These are phyloP conservation scores for Oropetium thomaeum DNA, from an alignment of 176 grass and related monocot genomes.

Conservation along the genomic window DNA sequence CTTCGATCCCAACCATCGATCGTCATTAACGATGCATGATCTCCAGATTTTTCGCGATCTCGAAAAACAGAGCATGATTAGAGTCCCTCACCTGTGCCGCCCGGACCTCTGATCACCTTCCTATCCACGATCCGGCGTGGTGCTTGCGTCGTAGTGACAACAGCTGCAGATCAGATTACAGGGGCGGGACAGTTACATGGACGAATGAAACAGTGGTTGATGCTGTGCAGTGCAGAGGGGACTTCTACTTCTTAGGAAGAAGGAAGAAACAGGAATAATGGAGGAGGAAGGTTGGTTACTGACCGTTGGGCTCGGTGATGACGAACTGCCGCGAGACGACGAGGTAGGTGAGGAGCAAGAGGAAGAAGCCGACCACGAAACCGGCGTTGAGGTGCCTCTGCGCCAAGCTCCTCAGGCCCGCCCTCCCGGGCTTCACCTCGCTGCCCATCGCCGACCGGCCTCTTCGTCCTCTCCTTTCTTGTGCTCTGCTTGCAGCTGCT, in stretches of 20 bases:
- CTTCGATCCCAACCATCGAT: neutral
- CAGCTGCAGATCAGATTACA: neutral
- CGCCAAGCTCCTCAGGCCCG: slow-evolving; percentile 12
- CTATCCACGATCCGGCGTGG: neutral
- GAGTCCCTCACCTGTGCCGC: slow-evolving; percentile 19
- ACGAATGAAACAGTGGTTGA: neutral
- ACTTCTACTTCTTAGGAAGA: too few species aligned
- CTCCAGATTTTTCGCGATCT: neutral
- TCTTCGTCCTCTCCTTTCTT: neutral
- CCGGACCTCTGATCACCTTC: neutral
- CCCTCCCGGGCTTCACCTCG: slow-evolving; percentile 33
- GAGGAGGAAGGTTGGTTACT: neutral
- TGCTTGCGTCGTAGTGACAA: neutral
- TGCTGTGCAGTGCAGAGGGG: too few species aligned
- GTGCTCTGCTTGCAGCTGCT: too few species aligned
- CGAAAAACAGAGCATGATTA: neutral
- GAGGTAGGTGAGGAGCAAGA: slow-evolving; percentile 64
- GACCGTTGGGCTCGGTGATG: neutral
- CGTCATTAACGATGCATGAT: neutral
- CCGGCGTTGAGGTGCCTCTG: slow-evolving; percentile 44
- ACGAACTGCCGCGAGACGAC: slow-evolving; percentile 50
- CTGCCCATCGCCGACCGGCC: neutral
- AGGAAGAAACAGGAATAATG: neutral
- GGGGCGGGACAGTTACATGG: neutral
- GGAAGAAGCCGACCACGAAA: slow-evolving; percentile 56